These are phyloP conservation scores for Chaetomium strumarium DNA, from an alignment of 2,329 filamentous ascomycete genomes.

Conservation along the genomic window DNA sequence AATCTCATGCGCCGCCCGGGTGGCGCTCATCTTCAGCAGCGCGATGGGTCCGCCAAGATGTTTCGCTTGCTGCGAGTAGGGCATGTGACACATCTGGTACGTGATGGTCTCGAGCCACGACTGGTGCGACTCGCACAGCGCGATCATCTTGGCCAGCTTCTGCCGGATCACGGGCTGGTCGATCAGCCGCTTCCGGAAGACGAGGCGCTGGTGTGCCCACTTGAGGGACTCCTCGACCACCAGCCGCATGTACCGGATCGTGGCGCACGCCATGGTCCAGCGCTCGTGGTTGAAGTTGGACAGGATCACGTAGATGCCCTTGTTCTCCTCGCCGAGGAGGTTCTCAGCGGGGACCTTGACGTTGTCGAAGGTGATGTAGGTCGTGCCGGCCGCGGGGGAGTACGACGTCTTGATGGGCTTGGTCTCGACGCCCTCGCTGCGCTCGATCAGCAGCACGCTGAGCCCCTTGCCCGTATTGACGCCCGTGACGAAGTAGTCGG, in stretches of 20 bases:
- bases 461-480: slow-evolving; percentile 75
- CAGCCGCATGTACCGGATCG: slow-evolving; percentile 58
- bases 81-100: slow-evolving; percentile 84
- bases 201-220: slow-evolving; percentile 80
- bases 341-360: slow-evolving; percentile 78
- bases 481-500: slow-evolving; percentile 77
- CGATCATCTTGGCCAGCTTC: slow-evolving; percentile 87
- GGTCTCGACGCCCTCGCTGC: slow-evolving; percentile 69
- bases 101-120: slow-evolving; percentile 80
- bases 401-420: slow-evolving; percentile 76
- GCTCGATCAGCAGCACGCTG: slow-evolving; percentile 68
- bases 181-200: slow-evolving; percentile 76
- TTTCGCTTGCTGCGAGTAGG: slow-evolving; percentile 68
- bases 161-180: slow-evolving; percentile 77
- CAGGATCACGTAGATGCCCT: slow-evolving; percentile 78
- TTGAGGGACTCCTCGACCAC: slow-evolving; percentile 81
- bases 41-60: slow-evolving; percentile 76
- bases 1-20: slow-evolving; percentile 72
- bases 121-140: slow-evolving; percentile 73
- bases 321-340: slow-evolving; percentile 74
- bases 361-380: slow-evolving; percentile 77
- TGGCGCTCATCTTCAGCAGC: slow-evolving; percentile 72
- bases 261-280: slow-evolving; percentile 66
- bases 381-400: slow-evolving; percentile 70
- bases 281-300: slow-evolving; percentile 87